Base-by-base conservation (phyloP, 179 eudicot species). In the Silene coronaria region DNA sequence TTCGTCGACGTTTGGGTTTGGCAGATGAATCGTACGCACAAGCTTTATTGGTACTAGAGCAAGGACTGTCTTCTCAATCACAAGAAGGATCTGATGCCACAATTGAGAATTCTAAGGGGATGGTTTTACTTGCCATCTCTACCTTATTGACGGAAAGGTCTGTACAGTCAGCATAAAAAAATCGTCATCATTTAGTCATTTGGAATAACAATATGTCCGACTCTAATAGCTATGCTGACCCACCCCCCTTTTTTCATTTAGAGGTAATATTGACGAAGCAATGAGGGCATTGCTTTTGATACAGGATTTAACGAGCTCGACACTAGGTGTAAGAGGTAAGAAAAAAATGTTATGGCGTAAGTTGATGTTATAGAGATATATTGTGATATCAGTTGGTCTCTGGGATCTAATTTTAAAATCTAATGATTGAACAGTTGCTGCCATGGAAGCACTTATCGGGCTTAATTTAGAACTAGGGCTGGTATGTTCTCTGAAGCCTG, bases 381-480 rank as follows among this genome's bases (percentile, higher is more conserved):
- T 61, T 36, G 3, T n/a, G n/a, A n/a, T n/a, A n/a, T 55, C 24
- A 65, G 26, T 30, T 78, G 24, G 13, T 74, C 26, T 38, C 26
- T 38, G 32, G 28, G 26, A 4, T 7, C 61, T 12, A 38, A 34
- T 61, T 32, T 42, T 6, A 66, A 11, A 28, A n/a, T 14, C 38
- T 11, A 28, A 36, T 80, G 34, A 26, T 76, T 71, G 45, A 75
- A 59, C 82, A 92, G 99, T 90, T 88, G 99, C 99, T 77, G 96
- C 95, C 8, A 75, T 86, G 19, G 97, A 95, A 91, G 91, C 96
- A 22, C 90, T 95, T 45, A 91, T 77, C 46, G 99, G 97, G 65
- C 86, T 95, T 72, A 77, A 89, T 83, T 84, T 92, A 62, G 95
- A 92, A 81, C 79, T 85, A 24, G 90, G 89, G 51, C 84, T 87